Evolutionary conservation across 192 early-diverging fungal genomes (phyloP).

Genomic region (Backusella macrospora): DNA sequence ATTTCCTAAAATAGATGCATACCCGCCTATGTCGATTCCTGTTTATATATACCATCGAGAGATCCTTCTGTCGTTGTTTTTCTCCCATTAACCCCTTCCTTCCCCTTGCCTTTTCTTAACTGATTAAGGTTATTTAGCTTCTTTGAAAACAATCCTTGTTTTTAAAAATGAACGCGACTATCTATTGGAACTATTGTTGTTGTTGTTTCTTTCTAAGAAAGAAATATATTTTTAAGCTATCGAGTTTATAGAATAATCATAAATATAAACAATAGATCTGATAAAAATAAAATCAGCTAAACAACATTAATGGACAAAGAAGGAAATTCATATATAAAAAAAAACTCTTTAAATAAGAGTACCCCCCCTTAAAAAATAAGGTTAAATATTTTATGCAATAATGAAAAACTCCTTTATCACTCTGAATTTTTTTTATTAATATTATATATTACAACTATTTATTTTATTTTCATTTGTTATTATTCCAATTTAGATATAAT

Average conservation of each 20-base stretch:
- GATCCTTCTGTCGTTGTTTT: neutral
- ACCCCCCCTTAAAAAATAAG: neutral
- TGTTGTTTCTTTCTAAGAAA: neutral
- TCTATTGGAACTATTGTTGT: neutral
- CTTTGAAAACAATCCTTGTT: neutral
- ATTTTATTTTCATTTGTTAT: neutral
- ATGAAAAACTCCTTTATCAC: neutral
- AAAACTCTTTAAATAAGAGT: neutral
- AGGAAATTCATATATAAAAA: neutral
- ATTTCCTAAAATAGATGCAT: neutral
- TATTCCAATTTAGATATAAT: conserved; percentile 12
- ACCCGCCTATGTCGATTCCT: neutral
- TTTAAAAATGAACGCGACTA: neutral
- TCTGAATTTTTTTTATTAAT: neutral
- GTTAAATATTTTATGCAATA: neutral
- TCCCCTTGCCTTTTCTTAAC: neutral
- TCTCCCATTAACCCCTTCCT: neutral
- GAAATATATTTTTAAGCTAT: too few relatives aligned
- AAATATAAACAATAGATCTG: conserved; percentile 10
- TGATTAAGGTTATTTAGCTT: neutral
- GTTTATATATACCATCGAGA: neutral
- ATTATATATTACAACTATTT: neutral
- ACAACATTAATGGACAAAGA: conserved; percentile 3
- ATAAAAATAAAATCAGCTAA: neutral
- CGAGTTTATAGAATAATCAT: neutral